Evolutionary conservation across 2,329 filamentous ascomycete species (phyloP).

Genomic region (Onygenales sp.): DNA sequence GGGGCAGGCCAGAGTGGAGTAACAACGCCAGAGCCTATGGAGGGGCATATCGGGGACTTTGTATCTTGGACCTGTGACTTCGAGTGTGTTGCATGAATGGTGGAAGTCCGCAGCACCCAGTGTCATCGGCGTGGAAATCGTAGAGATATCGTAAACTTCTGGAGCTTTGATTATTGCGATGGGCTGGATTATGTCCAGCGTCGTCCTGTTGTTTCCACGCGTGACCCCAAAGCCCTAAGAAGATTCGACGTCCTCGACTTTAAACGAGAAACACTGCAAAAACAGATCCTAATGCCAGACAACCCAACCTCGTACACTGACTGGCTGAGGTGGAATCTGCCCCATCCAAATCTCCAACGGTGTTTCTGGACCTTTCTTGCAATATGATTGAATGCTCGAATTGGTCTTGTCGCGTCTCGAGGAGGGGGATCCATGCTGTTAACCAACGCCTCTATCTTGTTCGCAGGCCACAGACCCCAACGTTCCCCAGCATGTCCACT

Average conservation of each 20-base stretch:
- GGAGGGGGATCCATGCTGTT: not conserved
- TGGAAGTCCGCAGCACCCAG: not conserved
- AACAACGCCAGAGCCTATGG: not conserved
- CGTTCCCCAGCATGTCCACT: not conserved
- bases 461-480: not conserved
- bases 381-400: conserved; percentile 1
- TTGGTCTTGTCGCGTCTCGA: not conserved
- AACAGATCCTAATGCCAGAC: not conserved
- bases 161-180: not conserved
- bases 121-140: not conserved
- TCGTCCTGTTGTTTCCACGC: not conserved
- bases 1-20: not conserved
- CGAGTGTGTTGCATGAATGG: not conserved
- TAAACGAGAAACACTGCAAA: not conserved
- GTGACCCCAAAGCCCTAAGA: not conserved
- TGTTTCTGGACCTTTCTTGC: not conserved
- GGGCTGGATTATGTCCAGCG: not conserved
- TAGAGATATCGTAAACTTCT: not conserved
- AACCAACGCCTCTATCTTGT: not conserved
- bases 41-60: not conserved
- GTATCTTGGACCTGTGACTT: not conserved
- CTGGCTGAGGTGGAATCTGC: not conserved
- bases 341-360: not conserved
- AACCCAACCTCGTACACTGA: not conserved
- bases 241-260: not conserved